Percentiles rank a stretch among this genome's conserved stretches.
Conservation (phyloP, 352 stramenopile species). For the Globisporangium canariense region DNA sequence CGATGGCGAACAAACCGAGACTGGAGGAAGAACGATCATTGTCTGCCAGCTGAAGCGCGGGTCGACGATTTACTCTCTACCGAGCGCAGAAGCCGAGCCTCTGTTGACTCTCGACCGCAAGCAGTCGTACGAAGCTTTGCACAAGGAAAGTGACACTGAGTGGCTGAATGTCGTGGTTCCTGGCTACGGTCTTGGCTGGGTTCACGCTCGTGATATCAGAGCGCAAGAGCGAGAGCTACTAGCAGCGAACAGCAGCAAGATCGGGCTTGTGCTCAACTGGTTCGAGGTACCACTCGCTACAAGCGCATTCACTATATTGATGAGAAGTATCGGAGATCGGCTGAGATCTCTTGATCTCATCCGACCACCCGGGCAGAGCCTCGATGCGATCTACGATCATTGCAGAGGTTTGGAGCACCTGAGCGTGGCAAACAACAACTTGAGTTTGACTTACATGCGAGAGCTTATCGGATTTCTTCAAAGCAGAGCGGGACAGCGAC, state of each 20-base stretch:
- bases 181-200: neutral
- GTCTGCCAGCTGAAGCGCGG: neutral
- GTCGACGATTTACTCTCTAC: neutral
- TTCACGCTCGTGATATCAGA: neutral
- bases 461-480: neutral
- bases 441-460: neutral
- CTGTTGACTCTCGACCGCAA: neutral
- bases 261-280: neutral
- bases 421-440: neutral
- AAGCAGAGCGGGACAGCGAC: neutral
- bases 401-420: neutral
- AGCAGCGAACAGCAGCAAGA: neutral
- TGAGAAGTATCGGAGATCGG: neutral
- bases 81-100: neutral
- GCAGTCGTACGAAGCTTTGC: neutral
- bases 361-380: neutral
- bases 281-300: neutral
- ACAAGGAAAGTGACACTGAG: neutral
- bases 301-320: neutral
- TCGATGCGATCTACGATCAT: neutral
- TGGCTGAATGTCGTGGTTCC: constrained; percentile 1
- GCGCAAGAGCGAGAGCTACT: neutral
- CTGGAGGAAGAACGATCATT: neutral
- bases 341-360: neutral
- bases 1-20: neutral